These are phyloP conservation scores for Pleurotus giganteus DNA, from an alignment of 768 basidiomycete species.

Conservation along the genomic window DNA sequence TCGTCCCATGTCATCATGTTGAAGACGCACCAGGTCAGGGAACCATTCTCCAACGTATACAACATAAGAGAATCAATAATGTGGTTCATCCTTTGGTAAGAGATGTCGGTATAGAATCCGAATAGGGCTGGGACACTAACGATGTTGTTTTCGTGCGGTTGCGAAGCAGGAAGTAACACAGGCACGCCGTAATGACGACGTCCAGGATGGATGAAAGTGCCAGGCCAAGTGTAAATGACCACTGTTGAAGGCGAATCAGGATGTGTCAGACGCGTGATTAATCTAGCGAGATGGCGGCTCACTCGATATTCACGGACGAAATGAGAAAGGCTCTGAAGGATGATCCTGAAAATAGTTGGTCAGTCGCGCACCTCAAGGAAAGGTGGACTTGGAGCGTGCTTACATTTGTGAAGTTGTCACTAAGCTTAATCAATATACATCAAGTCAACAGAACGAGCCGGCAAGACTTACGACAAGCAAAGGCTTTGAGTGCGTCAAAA, in stretches of 20 bases:
- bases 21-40: conserved; percentile 40
- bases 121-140: conserved; percentile 23
- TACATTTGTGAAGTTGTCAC: conserved; percentile 30
- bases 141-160: conserved; percentile 36
- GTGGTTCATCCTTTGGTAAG: conserved; percentile 36
- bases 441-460: neutral
- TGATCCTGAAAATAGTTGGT: conserved; percentile 19
- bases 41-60: conserved; percentile 53
- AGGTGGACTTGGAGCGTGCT: conserved; percentile 1
- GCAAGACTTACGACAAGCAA: conserved; percentile 26
- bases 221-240: conserved; percentile 53
- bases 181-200: conserved; percentile 43
- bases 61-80: conserved; percentile 45
- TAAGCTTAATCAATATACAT: conserved; percentile 6
- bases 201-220: conserved; percentile 48
- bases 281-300: conserved; percentile 6
- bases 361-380: neutral
- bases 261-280: neutral
- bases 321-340: conserved; percentile 13
- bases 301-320: conserved; percentile 19
- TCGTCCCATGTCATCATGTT: neutral
- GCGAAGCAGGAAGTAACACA: conserved; percentile 40
- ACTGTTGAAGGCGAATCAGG: conserved; percentile 26
- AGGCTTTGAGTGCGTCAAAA: conserved; percentile 12
- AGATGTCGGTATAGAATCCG: neutral